Evolutionary conservation across 1,284 basidiomycete genomes (phyloP), one percentile per base, ranked within the genome.

Genomic region (Phylloporus gajari): DNA sequence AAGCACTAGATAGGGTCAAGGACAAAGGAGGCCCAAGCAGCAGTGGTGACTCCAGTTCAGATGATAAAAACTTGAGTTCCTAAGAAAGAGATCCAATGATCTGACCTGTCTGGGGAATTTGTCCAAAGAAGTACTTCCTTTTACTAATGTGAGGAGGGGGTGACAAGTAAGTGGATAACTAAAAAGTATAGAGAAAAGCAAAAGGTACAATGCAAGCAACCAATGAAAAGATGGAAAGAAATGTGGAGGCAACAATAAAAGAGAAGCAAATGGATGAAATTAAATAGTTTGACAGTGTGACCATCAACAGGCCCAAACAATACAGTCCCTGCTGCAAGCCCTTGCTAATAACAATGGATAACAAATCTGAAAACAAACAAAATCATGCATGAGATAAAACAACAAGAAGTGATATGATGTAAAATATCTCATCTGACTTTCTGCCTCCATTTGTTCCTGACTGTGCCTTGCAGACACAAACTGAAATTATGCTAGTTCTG

Each of bases 101-200:
- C 32, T 89, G 86, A 83, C 95, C 94, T 84, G 95, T 95, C 83
- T 94, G 92, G 70, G 91, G 88, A 74, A 95, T 92, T 80, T 95
- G 93, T 5, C 93, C 92, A 46, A 95, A 88, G 25, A 95, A 85
- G 78, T 94, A 94, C 78, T 95, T 93, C 70, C 93, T 90, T 85
- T 94, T 95, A 79, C 94, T 95, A 77, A 83, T 75, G 70, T 70
- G 79, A 66, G 80, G 73, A 42, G 68, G 65, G 7, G 73, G 73
- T 48, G 73, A 74, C 81, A 76, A 83, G 78, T 71, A 77, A 7
- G 73, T 74, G 44, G 80, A 83, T 1, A 78, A 83, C 56, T 80
- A 68, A 32, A 62, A 61, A 70, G n/a, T 42, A 73, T 67, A 61
- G 27, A 65, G n/a, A 32, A 65, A 53, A 61, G 23, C 15, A 25